These are phyloP conservation scores for Actinomortierella wolfii DNA, from an alignment of 371 early-diverging fungal species.

Conservation along the genomic window DNA sequence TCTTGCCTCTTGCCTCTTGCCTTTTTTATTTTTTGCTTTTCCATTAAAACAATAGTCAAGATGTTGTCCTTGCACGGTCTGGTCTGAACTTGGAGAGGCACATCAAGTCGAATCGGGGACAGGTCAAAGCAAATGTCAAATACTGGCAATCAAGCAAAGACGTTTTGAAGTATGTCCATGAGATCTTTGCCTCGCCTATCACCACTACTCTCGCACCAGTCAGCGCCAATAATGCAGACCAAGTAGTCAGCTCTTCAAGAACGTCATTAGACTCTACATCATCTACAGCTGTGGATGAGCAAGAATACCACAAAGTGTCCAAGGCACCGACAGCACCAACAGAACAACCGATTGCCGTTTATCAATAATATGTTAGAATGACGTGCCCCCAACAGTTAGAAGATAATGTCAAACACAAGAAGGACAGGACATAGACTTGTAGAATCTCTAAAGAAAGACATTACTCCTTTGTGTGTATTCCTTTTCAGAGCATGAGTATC, in stretches of 20 bases:
- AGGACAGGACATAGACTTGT: too few species aligned
- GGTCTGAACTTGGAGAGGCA: constrained; percentile 18
- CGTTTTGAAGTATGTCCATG: constrained; percentile 12
- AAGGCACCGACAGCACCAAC: not conserved
- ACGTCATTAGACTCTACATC: not conserved
- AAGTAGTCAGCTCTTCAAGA: not conserved
- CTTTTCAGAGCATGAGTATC: too few species aligned
- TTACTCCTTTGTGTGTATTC: too few species aligned
- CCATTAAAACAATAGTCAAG: not conserved
- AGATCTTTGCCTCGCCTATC: constrained; percentile 7
- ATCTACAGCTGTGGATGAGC: not conserved
- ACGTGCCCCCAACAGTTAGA: too few species aligned
- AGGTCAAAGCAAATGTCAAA: constrained; percentile 28
- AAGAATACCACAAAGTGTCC: not conserved
- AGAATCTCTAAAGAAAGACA: too few species aligned
- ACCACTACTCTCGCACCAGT: not conserved
- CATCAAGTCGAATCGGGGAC: constrained; percentile 13
- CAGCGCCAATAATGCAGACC: too few species aligned
- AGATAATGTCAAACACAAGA: too few species aligned
- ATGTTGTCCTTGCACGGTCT: constrained; percentile 27
- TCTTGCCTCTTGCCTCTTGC: too few species aligned
- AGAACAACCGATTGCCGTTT: too few species aligned
- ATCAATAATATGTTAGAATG: too few species aligned
- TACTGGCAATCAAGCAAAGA: constrained; percentile 29
- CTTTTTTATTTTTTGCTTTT: not conserved